Conservation (phyloP, 495 filamentous ascomycete species). For the Xylaria grammica region DNA sequence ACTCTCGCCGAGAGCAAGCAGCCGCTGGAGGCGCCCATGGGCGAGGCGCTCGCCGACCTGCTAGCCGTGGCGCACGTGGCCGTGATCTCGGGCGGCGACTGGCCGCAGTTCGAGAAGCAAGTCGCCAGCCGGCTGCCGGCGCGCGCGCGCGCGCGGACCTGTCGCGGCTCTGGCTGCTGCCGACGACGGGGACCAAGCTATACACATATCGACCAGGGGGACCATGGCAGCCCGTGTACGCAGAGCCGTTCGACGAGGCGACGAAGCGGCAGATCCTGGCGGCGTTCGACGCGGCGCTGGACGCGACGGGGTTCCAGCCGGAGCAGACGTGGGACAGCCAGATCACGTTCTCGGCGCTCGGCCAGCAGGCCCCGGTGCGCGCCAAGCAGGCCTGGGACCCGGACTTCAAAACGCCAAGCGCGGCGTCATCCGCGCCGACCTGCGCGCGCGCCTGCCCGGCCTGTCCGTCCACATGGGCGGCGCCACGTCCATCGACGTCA, state of each 20-base stretch:
- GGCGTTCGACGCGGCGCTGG: constrained; percentile 71
- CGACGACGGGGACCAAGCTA: constrained; percentile 34
- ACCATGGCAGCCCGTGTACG: constrained; percentile 29
- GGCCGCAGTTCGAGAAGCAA: constrained; percentile 25
- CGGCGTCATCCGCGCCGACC: constrained; percentile 32
- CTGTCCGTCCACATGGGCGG: constrained; percentile 37
- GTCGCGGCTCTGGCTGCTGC: constrained; percentile 35
- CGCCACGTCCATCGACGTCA: constrained; percentile 35
- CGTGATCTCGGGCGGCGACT: constrained; percentile 26
- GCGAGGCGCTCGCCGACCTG: constrained; percentile 17
- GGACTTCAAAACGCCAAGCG: constrained; percentile 35
- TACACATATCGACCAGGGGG: constrained; percentile 24
- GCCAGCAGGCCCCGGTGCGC: constrained; percentile 31
- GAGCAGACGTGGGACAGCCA: constrained; percentile 38
- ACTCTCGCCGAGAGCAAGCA: constrained; percentile 23
- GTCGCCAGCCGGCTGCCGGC: constrained; percentile 28
- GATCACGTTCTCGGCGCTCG: constrained; percentile 38
- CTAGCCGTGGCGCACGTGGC: constrained; percentile 24
- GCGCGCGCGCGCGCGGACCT: constrained; percentile 25
- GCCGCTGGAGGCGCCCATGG: constrained; percentile 20
- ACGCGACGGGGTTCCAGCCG: constrained; percentile 76
- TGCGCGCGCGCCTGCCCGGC: constrained; percentile 29
- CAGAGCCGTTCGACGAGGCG: constrained; percentile 27
- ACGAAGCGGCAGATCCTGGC: constrained; percentile 24
- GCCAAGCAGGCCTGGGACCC: constrained; percentile 33